phyloP scores from a whole-genome alignment of 2,329 filamentous ascomycete species.

The Botrytis sinoallii region DNA sequence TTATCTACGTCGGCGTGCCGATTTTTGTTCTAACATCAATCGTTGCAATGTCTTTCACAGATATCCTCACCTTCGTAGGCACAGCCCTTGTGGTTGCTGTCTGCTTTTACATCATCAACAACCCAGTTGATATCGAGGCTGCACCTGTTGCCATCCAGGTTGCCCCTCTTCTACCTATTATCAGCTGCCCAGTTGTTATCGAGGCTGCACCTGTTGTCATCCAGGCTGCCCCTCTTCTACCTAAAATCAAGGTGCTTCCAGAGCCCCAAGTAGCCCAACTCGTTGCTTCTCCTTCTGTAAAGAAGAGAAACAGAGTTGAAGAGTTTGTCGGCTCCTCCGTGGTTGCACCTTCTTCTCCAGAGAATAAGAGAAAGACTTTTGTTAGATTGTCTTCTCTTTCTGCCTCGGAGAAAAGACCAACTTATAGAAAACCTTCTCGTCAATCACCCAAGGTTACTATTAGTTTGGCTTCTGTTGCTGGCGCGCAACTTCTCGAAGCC shows the following conservation, averaged over 20 bases:
- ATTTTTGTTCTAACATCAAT: conserved; percentile 13
- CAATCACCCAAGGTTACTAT: not conserved
- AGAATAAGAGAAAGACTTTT: not conserved
- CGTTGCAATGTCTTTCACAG: conserved; percentile 3
- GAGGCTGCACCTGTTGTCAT: conserved; percentile 1
- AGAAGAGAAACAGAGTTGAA: not conserved
- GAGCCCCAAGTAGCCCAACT: not conserved
- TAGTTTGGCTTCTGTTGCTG: conserved; percentile 11
- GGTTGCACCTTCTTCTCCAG: not conserved
- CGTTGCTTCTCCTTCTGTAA: not conserved
- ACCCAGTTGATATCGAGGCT: not conserved
- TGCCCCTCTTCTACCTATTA: not conserved
- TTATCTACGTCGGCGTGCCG: conserved; percentile 14
- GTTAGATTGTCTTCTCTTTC: not conserved
- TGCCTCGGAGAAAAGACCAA: not conserved
- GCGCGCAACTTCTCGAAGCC: conserved; percentile 7
- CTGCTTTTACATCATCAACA: not conserved
- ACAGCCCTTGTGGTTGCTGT: not conserved
- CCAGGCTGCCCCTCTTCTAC: not conserved
- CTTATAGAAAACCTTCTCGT: not conserved
- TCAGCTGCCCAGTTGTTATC: not conserved
- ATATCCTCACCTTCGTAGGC: not conserved
- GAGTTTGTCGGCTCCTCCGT: not conserved
- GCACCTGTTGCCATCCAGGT: conserved; percentile 5
- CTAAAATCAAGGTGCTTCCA: not conserved